Conservation (phyloP, 2,329 filamentous ascomycete species). For the Boeremia exigua region DNA sequence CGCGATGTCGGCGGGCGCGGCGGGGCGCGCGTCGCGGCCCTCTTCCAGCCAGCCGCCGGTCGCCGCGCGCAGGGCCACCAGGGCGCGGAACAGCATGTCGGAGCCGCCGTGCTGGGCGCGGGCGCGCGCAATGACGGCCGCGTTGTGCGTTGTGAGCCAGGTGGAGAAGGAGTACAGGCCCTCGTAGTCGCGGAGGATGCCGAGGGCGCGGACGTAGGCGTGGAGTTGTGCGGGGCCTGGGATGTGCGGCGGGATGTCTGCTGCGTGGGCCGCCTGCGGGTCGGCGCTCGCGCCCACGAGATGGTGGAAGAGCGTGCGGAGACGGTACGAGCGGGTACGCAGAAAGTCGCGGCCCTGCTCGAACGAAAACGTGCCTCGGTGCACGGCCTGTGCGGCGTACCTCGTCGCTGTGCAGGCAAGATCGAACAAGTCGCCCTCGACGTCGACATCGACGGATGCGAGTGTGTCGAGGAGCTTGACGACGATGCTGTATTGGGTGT, state of each 20-base stretch:
- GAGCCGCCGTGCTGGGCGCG: conserved; percentile 33
- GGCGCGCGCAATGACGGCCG: conserved; percentile 35
- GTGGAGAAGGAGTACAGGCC: conserved; percentile 63
- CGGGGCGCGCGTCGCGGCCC: neutral
- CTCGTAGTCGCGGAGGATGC: conserved; percentile 63
- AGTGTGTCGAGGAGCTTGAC: conserved; percentile 35
- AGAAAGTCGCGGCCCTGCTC: conserved; percentile 24
- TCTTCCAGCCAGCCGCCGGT: conserved; percentile 44
- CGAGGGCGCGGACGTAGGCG: conserved; percentile 68
- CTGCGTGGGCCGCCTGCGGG: conserved; percentile 6
- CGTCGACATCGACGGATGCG: conserved; percentile 37
- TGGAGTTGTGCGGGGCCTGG: conserved; percentile 60
- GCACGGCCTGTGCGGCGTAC: conserved; percentile 35
- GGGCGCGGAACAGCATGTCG: conserved; percentile 37
- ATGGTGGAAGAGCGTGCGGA: conserved; percentile 36
- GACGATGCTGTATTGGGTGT: conserved; percentile 32
- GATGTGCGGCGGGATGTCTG: conserved; percentile 47
- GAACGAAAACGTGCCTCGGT: conserved; percentile 13
- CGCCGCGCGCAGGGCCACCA: conserved; percentile 51
- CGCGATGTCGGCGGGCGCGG: conserved; percentile 40
- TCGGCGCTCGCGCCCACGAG: conserved; percentile 31
- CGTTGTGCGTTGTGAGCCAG: conserved; percentile 59
- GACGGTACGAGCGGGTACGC: conserved; percentile 22
- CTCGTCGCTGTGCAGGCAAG: conserved; percentile 42
- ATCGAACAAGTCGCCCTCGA: conserved; percentile 41